phyloP scores from a whole-genome alignment of 2,329 filamentous ascomycete species.

The Claviceps purpurea region DNA sequence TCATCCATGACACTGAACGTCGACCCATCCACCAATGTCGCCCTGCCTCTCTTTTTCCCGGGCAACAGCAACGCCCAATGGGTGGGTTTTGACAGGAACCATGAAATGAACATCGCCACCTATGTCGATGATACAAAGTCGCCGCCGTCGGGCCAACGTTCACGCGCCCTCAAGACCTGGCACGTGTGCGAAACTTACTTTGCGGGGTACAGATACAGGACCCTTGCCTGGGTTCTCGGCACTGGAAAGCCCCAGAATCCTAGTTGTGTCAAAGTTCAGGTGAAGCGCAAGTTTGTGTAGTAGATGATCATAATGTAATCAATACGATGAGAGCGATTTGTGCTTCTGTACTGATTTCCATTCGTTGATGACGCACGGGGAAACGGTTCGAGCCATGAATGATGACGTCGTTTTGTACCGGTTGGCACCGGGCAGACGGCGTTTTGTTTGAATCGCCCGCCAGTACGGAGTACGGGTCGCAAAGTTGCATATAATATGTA shows the following conservation, averaged over 20 bases:
- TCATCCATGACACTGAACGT: slow-evolving; percentile 8
- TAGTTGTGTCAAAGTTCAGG: slow-evolving; percentile 12
- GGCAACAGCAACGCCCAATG: slow-evolving; percentile 11
- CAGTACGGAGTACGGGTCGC: too few relatives aligned
- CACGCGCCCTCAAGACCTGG: slow-evolving; percentile 9
- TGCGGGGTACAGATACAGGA: slow-evolving; percentile 9
- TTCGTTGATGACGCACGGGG: not conserved
- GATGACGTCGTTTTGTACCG: too few relatives aligned
- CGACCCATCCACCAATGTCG: slow-evolving; percentile 12
- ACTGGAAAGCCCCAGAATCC: slow-evolving; percentile 12
- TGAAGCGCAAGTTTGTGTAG: slow-evolving; percentile 9
- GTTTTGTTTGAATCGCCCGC: too few relatives aligned
- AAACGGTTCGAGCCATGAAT: too few relatives aligned
- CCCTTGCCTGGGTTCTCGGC: slow-evolving; percentile 9
- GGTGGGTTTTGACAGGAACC: slow-evolving; percentile 12
- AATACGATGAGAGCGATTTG: too few relatives aligned
- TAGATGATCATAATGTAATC: not conserved
- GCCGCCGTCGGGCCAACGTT: slow-evolving; percentile 3
- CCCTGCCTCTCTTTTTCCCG: slow-evolving; percentile 10
- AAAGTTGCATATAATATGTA: too few relatives aligned
- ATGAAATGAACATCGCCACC: slow-evolving; percentile 8
- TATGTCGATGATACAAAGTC: slow-evolving; percentile 11
- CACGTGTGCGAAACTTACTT: slow-evolving; percentile 12
- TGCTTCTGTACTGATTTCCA: too few relatives aligned
- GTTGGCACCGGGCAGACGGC: too few relatives aligned